These are phyloP conservation scores for Yamadazyma atmosphaerica DNA, from an alignment of 1,139 yeast genomes.

Conservation along the genomic window DNA sequence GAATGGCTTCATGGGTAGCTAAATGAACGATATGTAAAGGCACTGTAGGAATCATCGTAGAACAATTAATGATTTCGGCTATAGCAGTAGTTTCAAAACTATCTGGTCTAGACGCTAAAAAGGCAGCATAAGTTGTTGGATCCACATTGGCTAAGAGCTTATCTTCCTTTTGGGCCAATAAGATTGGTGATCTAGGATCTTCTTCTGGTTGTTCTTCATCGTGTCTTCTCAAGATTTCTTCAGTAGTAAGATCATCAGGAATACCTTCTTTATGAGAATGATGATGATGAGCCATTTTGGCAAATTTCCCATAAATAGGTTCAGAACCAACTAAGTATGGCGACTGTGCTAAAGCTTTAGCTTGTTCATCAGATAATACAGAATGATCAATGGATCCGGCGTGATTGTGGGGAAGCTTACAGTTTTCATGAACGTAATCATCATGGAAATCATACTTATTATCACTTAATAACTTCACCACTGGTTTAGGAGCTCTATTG, in stretches of 20 bases:
- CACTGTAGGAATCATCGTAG: conserved; percentile 59
- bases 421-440: conserved; percentile 29
- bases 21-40: conserved; percentile 87
- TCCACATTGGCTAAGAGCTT: conserved; percentile 47
- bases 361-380: conserved; percentile 49
- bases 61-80: conserved; percentile 63
- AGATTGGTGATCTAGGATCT: conserved; percentile 35
- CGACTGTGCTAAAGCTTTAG: conserved; percentile 52
- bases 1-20: conserved; percentile 81
- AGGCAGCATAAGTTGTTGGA: conserved; percentile 71
- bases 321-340: conserved; percentile 58
- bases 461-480: conserved; percentile 28
- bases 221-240: neutral
- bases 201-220: conserved; percentile 8
- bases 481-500: conserved; percentile 40
- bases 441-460: conserved; percentile 19
- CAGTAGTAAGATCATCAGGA: conserved; percentile 1
- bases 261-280: conserved; percentile 8
- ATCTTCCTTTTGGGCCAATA: conserved; percentile 47
- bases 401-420: conserved; percentile 39
- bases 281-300: conserved; percentile 43
- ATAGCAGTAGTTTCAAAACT: conserved; percentile 84
- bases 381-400: conserved; percentile 39
- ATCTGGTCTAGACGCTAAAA: conserved; percentile 85
- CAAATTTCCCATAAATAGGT: conserved; percentile 53